Base-by-base conservation (phyloP, 2,329 filamentous ascomycete species). In the Geosmithia flava region DNA sequence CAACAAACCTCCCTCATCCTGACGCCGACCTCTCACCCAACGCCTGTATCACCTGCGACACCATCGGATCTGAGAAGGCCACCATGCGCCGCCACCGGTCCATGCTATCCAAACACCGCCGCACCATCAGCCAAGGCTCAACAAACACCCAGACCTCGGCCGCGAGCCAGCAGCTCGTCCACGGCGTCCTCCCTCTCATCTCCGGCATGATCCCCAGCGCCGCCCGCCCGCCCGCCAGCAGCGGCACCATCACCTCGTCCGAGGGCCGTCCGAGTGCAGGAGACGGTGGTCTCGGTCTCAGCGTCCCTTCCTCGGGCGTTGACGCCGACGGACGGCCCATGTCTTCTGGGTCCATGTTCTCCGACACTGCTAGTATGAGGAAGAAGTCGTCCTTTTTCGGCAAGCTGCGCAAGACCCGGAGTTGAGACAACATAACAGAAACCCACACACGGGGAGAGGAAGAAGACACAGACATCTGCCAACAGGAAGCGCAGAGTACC, bases 1-100 rank as follows among this genome's bases (percentile, higher is more conserved):
- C 80, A 55, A 83, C 80, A 15, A 80, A 78, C 2, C 66, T 78
- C 16, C 76, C 75, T 19, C 78, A 83, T 51, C 80, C 80, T 20
- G 77, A 80, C 17, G 80, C 80, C 50, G 71, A 80, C 54, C 68
- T 76, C 7, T 74, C 71, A 15, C 71, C 72, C 45, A 69, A 76
- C 51, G 79, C 78, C 43, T 71, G 66, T 55, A 76, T 83, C 50
- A 71, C 70, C 40, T 69, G 74, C 48, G 70, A 74, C 47, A 76
- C 81, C 52, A 62, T 78, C 43, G 66, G 70, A 47, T 61, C 70
- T 1, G 60, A 62, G 20, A 65, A 63, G 45, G 64, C 67, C 30
- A 55, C 71, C 42, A 59, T 64, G 37, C 67, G 72, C 43, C 66
- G 70, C 41, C 67, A 68, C 43, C 68, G 67, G 23, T 69, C 69